phyloP scores from a whole-genome alignment of 495 filamentous ascomycete genomes.

The Xylaria flabelliformis region DNA sequence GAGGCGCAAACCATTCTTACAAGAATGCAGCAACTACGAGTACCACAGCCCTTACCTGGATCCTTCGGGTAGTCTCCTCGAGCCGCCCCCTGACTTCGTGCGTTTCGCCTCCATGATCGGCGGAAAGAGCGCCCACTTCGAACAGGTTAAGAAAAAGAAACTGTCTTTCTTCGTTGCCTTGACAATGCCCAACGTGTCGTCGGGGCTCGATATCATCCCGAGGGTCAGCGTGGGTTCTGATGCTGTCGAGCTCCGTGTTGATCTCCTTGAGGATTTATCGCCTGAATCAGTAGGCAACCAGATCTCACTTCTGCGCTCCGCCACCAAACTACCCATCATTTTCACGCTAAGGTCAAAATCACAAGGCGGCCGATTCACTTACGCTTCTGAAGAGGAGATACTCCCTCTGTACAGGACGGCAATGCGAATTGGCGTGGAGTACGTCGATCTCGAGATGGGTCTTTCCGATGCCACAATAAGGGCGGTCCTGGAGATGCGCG shows the following conservation, averaged over 20 bases:
- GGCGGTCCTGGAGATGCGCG: conserved; percentile 68
- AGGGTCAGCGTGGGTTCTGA: conserved; percentile 83
- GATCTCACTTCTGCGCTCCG: conserved; percentile 77
- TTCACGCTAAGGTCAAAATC: conserved; percentile 88
- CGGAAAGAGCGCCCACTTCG: conserved; percentile 70
- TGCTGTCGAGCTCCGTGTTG: conserved; percentile 92
- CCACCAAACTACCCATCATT: conserved; percentile 82
- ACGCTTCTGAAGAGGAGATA: conserved; percentile 72
- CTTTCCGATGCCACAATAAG: conserved; percentile 67
- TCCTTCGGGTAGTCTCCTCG: conserved; percentile 61
- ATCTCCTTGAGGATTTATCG: conserved; percentile 80
- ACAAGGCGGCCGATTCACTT: conserved; percentile 90
- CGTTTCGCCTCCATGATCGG: conserved; percentile 78
- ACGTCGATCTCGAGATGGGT: conserved; percentile 90
- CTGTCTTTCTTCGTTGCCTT: conserved; percentile 93
- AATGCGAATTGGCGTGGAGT: conserved; percentile 84
- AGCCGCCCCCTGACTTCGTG: conserved; percentile 77
- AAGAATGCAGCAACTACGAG: conserved; percentile 93
- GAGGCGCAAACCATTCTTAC: conserved; percentile 88
- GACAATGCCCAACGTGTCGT: conserved; percentile 75
- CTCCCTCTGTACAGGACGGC: conserved; percentile 77
- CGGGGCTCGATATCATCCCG: conserved; percentile 67
- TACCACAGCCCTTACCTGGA: conserved; percentile 79
- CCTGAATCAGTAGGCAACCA: conserved; percentile 82
- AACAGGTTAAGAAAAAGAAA: conserved; percentile 69